These are phyloP conservation scores for Erodium maritimum DNA, from an alignment of 345 rosid species.

Conservation along the genomic window DNA sequence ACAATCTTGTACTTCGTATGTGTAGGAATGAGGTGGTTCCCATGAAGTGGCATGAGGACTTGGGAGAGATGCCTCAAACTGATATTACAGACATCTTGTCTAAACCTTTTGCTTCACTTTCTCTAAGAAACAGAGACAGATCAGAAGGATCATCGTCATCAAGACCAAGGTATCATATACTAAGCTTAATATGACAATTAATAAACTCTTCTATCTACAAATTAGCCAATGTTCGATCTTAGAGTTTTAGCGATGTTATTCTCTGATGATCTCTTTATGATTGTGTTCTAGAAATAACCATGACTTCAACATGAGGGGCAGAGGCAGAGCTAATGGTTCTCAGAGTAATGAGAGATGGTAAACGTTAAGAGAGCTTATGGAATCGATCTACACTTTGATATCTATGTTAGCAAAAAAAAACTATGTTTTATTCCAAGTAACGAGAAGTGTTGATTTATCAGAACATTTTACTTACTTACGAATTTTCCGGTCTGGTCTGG, in stretches of 20 bases:
- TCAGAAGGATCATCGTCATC: background rate
- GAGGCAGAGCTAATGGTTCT: background rate
- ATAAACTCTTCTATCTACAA: too few relatives aligned
- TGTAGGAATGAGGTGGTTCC: slow-evolving; percentile 18
- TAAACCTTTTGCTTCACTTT: background rate
- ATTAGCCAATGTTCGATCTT: too few relatives aligned
- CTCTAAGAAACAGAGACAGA: background rate
- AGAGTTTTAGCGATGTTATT: too few relatives aligned
- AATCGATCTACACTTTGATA: too few relatives aligned
- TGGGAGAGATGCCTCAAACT: background rate
- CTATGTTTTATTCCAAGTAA: too few relatives aligned
- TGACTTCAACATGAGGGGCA: background rate
- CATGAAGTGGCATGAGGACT: slow-evolving; percentile 15
- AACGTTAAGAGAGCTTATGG: too few relatives aligned
- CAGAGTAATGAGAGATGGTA: background rate
- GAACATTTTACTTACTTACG: too few relatives aligned
- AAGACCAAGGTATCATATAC: background rate
- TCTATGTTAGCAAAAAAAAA: too few relatives aligned
- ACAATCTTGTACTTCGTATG: too few relatives aligned
- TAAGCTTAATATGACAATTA: too few relatives aligned
- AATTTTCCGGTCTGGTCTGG: too few relatives aligned
- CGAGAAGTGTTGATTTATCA: too few relatives aligned
- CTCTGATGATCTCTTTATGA: background rate
- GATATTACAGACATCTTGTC: background rate
- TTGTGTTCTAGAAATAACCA: background rate